These are phyloP conservation scores for Exophiala sp. DNA, from an alignment of 2,329 filamentous ascomycete genomes.

Conservation along the genomic window DNA sequence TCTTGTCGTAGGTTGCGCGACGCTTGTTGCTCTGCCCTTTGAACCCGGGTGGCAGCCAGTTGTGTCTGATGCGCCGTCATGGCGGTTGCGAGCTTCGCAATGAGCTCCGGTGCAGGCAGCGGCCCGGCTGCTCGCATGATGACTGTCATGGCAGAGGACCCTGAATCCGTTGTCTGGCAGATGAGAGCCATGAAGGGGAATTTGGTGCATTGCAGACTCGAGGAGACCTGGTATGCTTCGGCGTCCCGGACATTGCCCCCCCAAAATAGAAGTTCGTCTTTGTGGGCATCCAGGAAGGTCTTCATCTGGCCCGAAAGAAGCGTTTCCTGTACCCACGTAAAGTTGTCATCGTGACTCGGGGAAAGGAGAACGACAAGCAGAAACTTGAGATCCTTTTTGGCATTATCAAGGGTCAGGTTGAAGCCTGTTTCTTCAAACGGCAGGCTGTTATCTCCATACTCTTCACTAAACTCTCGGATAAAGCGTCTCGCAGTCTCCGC, in stretches of 20 bases:
- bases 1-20: slow-evolving; percentile 75
- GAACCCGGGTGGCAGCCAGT: slow-evolving; percentile 66
- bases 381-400: slow-evolving; percentile 87
- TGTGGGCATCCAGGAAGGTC: slow-evolving; percentile 65
- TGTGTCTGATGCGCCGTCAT: slow-evolving; percentile 72
- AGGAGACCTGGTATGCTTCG: slow-evolving; percentile 89
- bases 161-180: slow-evolving; percentile 75
- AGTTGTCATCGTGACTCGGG: slow-evolving; percentile 90
- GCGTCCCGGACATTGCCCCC: slow-evolving; percentile 87
- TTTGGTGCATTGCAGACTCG: slow-evolving; percentile 79
- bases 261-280: slow-evolving; percentile 82
- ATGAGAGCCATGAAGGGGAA: slow-evolving; percentile 85
- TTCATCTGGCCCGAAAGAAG: slow-evolving; percentile 70
- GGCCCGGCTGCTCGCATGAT: slow-evolving; percentile 72
- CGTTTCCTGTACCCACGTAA: slow-evolving; percentile 72
- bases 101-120: slow-evolving; percentile 62
- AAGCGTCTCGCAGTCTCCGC: slow-evolving; percentile 84
- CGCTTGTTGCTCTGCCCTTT: slow-evolving; percentile 72
- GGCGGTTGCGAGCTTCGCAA: slow-evolving; percentile 66
- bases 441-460: slow-evolving; percentile 67
- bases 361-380: slow-evolving; percentile 82
- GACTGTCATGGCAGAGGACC: slow-evolving; percentile 73
- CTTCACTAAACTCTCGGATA: slow-evolving; percentile 88
- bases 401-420: slow-evolving; percentile 81
- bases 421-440: slow-evolving; percentile 85